Percentiles rank a stretch among this genome's conserved stretches.
These are phyloP conservation scores for Ogataea methanolica DNA, from an alignment of 805 yeast genomes.

Conservation along the genomic window DNA sequence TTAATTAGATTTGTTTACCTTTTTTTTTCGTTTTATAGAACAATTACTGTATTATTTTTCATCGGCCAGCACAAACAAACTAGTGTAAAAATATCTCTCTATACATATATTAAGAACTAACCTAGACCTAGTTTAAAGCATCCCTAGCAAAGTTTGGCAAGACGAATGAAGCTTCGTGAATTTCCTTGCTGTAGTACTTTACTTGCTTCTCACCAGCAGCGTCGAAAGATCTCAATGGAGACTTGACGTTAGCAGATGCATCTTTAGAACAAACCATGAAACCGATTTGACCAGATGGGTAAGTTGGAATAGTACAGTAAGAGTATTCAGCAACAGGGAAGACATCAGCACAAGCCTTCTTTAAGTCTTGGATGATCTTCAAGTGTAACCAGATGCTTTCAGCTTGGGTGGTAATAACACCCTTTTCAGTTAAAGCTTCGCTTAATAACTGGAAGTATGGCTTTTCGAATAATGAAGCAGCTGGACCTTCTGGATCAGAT, in stretches of 20 bases:
- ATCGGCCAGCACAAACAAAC: too few relatives aligned
- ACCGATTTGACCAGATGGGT: constrained; percentile 97
- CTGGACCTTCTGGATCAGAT: constrained; percentile 98
- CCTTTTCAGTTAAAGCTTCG: constrained; percentile 88
- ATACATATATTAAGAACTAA: not conserved
- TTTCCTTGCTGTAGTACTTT: constrained; percentile 75
- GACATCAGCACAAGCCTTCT: constrained; percentile 73
- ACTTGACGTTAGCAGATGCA: constrained; percentile 53
- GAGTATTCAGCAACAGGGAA: constrained; percentile 93
- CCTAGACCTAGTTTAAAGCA: constrained; percentile 18
- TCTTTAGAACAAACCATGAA: constrained; percentile 93
- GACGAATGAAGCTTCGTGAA: constrained; percentile 86
- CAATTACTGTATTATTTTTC: too few relatives aligned
- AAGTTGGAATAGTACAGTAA: constrained; percentile 90
- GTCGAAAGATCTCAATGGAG: constrained; percentile 63
- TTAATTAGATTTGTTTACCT: not conserved
- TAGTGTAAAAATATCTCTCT: not conserved
- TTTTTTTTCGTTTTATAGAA: too few relatives aligned
- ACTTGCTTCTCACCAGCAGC: constrained; percentile 58
- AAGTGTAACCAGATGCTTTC: constrained; percentile 93
- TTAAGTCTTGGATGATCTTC: constrained; percentile 75
- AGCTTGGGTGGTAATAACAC: constrained; percentile 91
- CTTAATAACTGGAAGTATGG: constrained; percentile 81
- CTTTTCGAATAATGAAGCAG: constrained; percentile 87
- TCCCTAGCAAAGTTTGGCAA: constrained; percentile 86